These are phyloP conservation scores for Setomelanomma holmii DNA, from an alignment of 2,329 filamentous ascomycete species.

Conservation along the genomic window DNA sequence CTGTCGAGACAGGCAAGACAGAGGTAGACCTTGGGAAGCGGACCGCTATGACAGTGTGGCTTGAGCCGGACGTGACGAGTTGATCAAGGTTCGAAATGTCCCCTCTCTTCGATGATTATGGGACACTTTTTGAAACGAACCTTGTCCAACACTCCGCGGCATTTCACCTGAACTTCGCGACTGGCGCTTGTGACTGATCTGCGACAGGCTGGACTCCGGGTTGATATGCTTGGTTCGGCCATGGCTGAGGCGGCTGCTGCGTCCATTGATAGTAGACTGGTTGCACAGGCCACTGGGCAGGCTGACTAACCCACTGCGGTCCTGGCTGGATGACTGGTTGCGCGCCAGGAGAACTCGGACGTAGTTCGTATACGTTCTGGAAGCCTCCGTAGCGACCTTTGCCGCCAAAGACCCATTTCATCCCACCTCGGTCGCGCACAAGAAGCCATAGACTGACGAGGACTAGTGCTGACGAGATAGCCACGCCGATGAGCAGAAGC, in stretches of 20 bases:
- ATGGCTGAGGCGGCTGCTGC: neutral
- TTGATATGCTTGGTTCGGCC: neutral
- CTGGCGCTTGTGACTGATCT: too few relatives aligned
- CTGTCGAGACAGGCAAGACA: too few relatives aligned
- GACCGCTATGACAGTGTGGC: too few relatives aligned
- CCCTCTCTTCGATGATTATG: too few relatives aligned
- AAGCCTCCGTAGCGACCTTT: constrained; percentile 39
- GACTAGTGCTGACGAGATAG: constrained; percentile 23
- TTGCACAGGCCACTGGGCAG: neutral
- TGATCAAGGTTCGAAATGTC: too few relatives aligned
- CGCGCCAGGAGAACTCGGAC: constrained; percentile 3
- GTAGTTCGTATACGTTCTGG: constrained; percentile 32
- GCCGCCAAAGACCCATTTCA: constrained; percentile 36
- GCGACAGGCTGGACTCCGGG: too few relatives aligned
- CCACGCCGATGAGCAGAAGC: constrained; percentile 32
- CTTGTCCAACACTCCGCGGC: too few relatives aligned
- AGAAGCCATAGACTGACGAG: constrained; percentile 29
- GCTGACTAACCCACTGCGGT: neutral
- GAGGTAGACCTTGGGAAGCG: too few relatives aligned
- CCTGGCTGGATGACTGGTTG: neutral
- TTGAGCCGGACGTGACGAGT: too few relatives aligned
- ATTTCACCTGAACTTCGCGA: too few relatives aligned
- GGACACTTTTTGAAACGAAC: too few relatives aligned
- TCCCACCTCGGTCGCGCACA: constrained; percentile 31
- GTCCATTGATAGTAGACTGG: neutral